These are phyloP conservation scores for Dioscorea dumetorum DNA, from an alignment of 106 monocot genomes.

Conservation along the genomic window DNA sequence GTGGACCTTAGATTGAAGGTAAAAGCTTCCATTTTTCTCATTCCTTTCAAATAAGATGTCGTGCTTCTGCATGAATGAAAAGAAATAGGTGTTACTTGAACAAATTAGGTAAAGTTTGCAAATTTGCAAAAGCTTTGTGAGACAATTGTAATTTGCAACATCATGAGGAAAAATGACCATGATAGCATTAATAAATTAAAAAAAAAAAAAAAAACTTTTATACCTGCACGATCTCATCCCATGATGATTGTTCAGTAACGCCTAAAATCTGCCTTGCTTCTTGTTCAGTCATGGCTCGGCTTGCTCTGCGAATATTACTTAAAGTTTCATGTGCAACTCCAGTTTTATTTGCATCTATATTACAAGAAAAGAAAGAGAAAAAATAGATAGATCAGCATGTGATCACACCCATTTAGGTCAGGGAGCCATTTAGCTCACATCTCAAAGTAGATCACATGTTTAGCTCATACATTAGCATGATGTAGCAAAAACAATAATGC, in stretches of 20 bases:
- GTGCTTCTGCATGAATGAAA: slow-evolving; percentile 19
- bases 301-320: slow-evolving; percentile 20
- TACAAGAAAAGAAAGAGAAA: background rate
- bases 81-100: background rate
- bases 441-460: background rate
- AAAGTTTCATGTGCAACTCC: slow-evolving; percentile 31
- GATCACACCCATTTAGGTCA: background rate
- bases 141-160: background rate
- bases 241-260: slow-evolving; percentile 19
- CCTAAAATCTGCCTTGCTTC: slow-evolving; percentile 41
- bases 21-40: slow-evolving; percentile 36
- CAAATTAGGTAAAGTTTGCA: background rate
- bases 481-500: no score
- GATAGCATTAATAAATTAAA: background rate
- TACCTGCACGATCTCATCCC: slow-evolving; percentile 34
- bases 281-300: slow-evolving; percentile 31
- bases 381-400: background rate
- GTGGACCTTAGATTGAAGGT: slow-evolving; percentile 40
- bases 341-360: slow-evolving; percentile 26
- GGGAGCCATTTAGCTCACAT: background rate
- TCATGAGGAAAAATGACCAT: background rate
- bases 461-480: background rate
- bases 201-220: background rate
- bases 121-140: background rate
- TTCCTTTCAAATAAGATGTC: slow-evolving; percentile 42